Conservation (phyloP, 1,284 basidiomycete species). For the Boletus semigastroideus region DNA sequence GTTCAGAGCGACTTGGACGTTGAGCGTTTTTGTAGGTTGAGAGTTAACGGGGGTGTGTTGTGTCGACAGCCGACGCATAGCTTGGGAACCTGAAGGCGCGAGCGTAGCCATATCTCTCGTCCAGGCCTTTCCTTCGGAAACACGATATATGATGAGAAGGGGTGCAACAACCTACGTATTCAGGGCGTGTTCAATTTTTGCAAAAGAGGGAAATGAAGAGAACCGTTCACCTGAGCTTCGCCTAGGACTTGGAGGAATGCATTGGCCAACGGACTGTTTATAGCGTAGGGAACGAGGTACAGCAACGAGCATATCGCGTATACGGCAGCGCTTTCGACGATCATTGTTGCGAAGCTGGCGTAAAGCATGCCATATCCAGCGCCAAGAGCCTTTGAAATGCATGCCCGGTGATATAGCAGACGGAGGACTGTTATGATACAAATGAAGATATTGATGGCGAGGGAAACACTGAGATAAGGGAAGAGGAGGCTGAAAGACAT, state of each 20-base stretch:
- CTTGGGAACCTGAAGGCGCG: conserved; percentile 2
- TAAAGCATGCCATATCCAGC: conserved; percentile 29
- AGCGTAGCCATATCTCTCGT: conserved; percentile 13
- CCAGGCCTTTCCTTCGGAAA: conserved; percentile 35
- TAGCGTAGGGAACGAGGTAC: conserved; percentile 29
- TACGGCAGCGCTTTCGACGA: conserved; percentile 32
- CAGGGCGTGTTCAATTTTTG: neutral
- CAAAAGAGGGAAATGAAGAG: neutral
- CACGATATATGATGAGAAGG: conserved; percentile 35
- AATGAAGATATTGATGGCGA: conserved; percentile 32
- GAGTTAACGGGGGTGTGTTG: neutral
- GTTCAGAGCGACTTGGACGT: conserved; percentile 19
- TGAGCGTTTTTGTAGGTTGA: conserved; percentile 2
- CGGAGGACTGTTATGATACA: conserved; percentile 31
- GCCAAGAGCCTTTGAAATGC: conserved; percentile 29
- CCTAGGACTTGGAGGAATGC: conserved; percentile 33
- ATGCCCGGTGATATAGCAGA: conserved; percentile 30
- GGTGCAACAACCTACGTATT: conserved; percentile 29
- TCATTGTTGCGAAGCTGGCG: conserved; percentile 29
- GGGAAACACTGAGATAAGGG: conserved; percentile 33
- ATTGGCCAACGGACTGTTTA: conserved; percentile 24
- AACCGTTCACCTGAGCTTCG: conserved; percentile 26
- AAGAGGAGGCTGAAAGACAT: conserved; percentile 35
- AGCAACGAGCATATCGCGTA: conserved; percentile 31
- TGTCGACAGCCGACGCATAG: conserved; percentile 11